A percentile compares a stretch with the other conserved stretches of the same genome.
These are phyloP conservation scores for Inga leiocalycina DNA, from an alignment of 306 rosid species.

Conservation along the genomic window DNA sequence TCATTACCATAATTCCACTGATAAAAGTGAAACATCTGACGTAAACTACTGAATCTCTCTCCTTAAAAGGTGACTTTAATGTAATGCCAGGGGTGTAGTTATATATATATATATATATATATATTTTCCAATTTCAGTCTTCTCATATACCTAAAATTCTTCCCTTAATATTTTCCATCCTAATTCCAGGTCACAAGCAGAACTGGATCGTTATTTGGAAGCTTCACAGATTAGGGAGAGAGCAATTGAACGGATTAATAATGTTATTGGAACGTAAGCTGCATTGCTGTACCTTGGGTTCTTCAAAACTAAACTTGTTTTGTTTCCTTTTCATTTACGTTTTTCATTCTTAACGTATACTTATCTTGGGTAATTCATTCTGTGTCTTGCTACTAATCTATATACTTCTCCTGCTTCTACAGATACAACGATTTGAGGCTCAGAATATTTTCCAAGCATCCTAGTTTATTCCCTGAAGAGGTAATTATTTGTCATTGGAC, in stretches of 20 bases:
- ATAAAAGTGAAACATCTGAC: neutral
- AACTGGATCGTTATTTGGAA: conserved; percentile 92
- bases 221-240: conserved; percentile 93
- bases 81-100: neutral
- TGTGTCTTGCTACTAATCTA: conserved; percentile 11
- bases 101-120: neutral
- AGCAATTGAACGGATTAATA: conserved; percentile 81
- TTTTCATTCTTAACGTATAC: conserved; percentile 13
- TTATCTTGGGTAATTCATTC: conserved; percentile 25
- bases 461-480: conserved; percentile 90
- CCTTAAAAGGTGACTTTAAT: neutral
- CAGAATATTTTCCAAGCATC: conserved; percentile 91
- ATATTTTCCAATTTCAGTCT: neutral
- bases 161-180: conserved; percentile 36
- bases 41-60: neutral
- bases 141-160: conserved; percentile 22
- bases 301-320: conserved; percentile 17
- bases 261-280: conserved; percentile 95
- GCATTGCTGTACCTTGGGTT: conserved; percentile 29
- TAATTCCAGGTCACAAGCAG: conserved; percentile 88
- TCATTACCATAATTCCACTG: neutral
- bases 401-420: conserved; percentile 35
- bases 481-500: conserved; percentile 44
- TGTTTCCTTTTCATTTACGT: conserved; percentile 21
- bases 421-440: conserved; percentile 83